Percentiles rank a stretch among this genome's conserved stretches.
These are phyloP conservation scores for Leucogyrophana mollusca DNA, from an alignment of 768 basidiomycete species.

Conservation along the genomic window DNA sequence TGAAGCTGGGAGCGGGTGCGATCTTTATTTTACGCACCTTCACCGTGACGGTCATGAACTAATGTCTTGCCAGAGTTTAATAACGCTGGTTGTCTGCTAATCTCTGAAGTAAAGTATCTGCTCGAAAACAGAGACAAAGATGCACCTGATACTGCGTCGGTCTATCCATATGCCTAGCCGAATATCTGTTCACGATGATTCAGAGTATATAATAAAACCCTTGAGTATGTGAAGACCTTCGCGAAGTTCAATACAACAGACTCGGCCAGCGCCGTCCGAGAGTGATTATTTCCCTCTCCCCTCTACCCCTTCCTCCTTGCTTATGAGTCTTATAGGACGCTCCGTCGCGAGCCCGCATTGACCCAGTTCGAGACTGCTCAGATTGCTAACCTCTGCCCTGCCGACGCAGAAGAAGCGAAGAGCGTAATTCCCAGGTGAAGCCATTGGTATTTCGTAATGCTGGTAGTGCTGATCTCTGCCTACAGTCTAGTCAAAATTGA, in stretches of 20 bases:
- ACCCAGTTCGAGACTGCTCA: slow-evolving; percentile 93
- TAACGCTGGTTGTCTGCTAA: slow-evolving; percentile 86
- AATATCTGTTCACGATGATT: too few species aligned
- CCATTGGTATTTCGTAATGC: neutral
- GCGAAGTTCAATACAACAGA: slow-evolving; percentile 87
- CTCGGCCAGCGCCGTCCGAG: slow-evolving; percentile 82
- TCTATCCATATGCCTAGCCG: slow-evolving; percentile 5
- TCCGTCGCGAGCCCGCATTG: slow-evolving; percentile 74
- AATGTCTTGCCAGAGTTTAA: slow-evolving; percentile 69
- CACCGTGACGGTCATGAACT: too few species aligned
- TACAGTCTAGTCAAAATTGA: slow-evolving; percentile 71
- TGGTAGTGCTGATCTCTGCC: neutral
- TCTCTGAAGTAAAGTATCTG: slow-evolving; percentile 90
- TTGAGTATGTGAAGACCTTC: slow-evolving; percentile 90
- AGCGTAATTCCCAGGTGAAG: slow-evolving; percentile 83
- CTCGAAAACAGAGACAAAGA: slow-evolving; percentile 86
- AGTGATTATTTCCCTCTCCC: slow-evolving; percentile 46
- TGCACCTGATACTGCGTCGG: slow-evolving; percentile 83
- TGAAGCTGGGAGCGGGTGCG: slow-evolving; percentile 77
- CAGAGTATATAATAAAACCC: slow-evolving; percentile 91
- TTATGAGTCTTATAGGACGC: slow-evolving; percentile 46
- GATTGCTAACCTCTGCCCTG: slow-evolving; percentile 88
- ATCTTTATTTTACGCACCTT: neutral
- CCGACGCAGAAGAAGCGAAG: slow-evolving; percentile 87
- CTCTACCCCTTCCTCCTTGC: slow-evolving; percentile 4